Conservation (phyloP, 2,329 filamentous ascomycete genomes). For the Neopestalotiopsis sp. region DNA sequence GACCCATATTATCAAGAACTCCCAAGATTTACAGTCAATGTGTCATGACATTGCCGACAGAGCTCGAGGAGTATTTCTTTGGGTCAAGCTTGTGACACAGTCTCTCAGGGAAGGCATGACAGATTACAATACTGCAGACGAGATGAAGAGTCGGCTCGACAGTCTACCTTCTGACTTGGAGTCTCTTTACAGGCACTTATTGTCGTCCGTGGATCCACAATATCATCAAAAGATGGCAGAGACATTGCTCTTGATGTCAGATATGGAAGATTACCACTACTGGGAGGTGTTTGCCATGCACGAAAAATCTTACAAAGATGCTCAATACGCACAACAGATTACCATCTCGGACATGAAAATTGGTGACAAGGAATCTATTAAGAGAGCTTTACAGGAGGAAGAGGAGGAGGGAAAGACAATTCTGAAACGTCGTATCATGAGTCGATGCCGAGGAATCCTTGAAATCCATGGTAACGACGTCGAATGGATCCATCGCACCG, state of each 20-base stretch:
- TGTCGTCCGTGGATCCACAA: constrained; percentile 23
- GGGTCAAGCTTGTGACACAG: constrained; percentile 34
- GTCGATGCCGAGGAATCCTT: constrained; percentile 4
- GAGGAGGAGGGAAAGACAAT: not conserved
- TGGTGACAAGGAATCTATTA: no score
- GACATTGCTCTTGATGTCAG: not conserved
- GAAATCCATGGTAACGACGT: not conserved
- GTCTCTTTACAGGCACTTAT: constrained; percentile 27
- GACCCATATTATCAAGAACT: not conserved
- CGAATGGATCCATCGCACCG: not conserved
- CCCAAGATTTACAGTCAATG: constrained; percentile 19
- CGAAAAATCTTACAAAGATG: not conserved
- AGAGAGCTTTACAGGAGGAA: not conserved
- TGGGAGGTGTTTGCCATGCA: not conserved
- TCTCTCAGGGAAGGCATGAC: constrained; percentile 30
- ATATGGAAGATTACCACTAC: not conserved
- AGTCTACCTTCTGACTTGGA: constrained; percentile 26
- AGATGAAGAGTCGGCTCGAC: constrained; percentile 10
- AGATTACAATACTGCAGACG: constrained; percentile 22
- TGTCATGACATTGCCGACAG: constrained; percentile 27
- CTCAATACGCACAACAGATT: not conserved
- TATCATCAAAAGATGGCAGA: constrained; percentile 17
- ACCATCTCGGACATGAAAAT: not conserved
- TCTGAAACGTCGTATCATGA: not conserved
- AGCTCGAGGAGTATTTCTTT: constrained; percentile 37